Evolutionary conservation across 1,139 yeast genomes (phyloP), one percentile per base, ranked within the genome.

Genomic region (Suhomyces wounanorum): DNA sequence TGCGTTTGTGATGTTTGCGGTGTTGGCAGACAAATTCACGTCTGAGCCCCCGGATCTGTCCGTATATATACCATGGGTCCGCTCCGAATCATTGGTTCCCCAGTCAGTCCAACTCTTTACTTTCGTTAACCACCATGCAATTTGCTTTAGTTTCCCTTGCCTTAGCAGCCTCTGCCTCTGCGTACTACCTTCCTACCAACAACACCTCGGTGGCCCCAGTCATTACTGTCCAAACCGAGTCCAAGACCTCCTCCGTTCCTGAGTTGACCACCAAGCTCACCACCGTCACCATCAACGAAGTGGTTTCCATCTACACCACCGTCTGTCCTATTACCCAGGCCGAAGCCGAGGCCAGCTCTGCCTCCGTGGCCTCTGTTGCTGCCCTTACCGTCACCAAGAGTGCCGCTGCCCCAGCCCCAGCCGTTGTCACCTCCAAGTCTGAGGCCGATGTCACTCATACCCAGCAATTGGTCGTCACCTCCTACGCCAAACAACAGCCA

Each of bases 291-390:
- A 52, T 52, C 17, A 44, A 43, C 40, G 61, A 56, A 36, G 57
- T 51, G 31, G 57, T 38, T 14, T 55, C 63, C 38, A 52, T 55
- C 42, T 61, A 56, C 61, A 60, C 65, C 44, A 63, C 66, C 21
- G 59, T 56, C 47, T 62, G 66, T 51, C 67, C 67, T 17, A 38
- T 47, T 5, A 44, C 59, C 33, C 59, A 52, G 38, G 48, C 55
- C 40, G 39, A 56, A 31, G 39, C 48, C 23, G 31, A 52, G 13
- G 41, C 47, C 31, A n/a, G 45, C 18, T 41, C 58, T 13, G 52
- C 48, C 35, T 16, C 49, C 53, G 55, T 61, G 40, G 58, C 56
- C 25, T 39, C 44, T n/a, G n/a, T n/a, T 4, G 17, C 48, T 40
- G 43, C 52, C 45, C 13, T 52, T 26, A 40, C 30, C 35, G 16